These are phyloP conservation scores for Fusarium sp. DNA, from an alignment of 2,329 filamentous ascomycete species.

Conservation along the genomic window DNA sequence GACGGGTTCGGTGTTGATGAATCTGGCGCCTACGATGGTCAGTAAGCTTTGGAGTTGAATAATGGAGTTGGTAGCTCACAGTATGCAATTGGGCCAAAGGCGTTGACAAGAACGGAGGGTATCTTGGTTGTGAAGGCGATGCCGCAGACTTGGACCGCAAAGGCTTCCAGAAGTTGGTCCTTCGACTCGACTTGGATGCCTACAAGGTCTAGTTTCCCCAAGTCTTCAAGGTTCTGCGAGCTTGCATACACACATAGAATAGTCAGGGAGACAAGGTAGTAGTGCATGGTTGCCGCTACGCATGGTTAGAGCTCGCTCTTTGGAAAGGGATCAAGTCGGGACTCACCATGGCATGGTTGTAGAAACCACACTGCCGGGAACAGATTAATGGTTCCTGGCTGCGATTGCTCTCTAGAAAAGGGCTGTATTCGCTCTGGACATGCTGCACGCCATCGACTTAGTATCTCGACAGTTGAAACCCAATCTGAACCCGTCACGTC, in stretches of 20 bases:
- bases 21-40: constrained; percentile 42
- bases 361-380: constrained; percentile 55
- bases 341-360: constrained; percentile 55
- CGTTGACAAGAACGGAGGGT: constrained; percentile 57
- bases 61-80: constrained; percentile 46
- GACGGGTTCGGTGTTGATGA: constrained; percentile 39
- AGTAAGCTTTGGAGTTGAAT: not conserved
- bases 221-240: not conserved
- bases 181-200: not conserved
- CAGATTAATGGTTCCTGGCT: not conserved
- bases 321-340: rapidly evolving
- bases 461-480: constrained; percentile 29
- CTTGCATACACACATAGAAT: constrained; percentile 43
- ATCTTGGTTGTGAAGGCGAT: constrained; percentile 57
- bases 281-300: constrained; percentile 56
- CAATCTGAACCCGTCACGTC: constrained; percentile 26
- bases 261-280: constrained; percentile 51
- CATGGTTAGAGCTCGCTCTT: not conserved
- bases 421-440: constrained; percentile 47
- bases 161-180: constrained; percentile 45
- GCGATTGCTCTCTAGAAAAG: constrained; percentile 38
- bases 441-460: constrained; percentile 45
- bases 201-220: not conserved
- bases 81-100: constrained; percentile 59
- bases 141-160: constrained; percentile 54